These are phyloP conservation scores for Kwoniella shivajii DNA, from an alignment of 1,284 basidiomycete species.

Conservation along the genomic window DNA sequence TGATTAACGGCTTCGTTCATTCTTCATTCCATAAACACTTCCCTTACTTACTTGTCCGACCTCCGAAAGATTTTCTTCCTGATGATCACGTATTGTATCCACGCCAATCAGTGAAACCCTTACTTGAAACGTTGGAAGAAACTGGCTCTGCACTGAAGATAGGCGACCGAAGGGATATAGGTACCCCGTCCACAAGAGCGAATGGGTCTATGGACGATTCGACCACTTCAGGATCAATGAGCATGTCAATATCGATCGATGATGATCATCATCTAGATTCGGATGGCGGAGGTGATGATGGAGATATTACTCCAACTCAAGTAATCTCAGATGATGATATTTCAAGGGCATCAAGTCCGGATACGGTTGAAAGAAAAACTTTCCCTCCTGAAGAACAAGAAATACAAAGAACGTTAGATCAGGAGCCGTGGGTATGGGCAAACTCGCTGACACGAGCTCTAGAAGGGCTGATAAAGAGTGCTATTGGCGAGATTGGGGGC, in stretches of 20 bases:
- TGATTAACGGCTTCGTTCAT: slow-evolving; percentile 40
- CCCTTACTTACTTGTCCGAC: slow-evolving; percentile 24
- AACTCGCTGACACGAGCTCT: slow-evolving; percentile 22
- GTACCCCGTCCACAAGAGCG: slow-evolving; percentile 1
- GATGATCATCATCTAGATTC: not conserved
- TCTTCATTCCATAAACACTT: slow-evolving; percentile 37
- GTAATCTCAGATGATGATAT: not conserved
- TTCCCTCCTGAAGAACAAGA: slow-evolving; percentile 9
- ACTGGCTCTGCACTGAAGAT: not conserved
- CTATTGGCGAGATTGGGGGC: slow-evolving; percentile 7
- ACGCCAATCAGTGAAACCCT: not conserved
- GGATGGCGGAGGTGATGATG: slow-evolving; percentile 19
- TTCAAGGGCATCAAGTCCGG: slow-evolving; percentile 14
- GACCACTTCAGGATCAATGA: slow-evolving; percentile 6
- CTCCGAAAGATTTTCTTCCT: slow-evolving; percentile 20
- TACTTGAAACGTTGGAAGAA: slow-evolving; percentile 14
- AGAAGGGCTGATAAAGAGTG: slow-evolving; percentile 14
- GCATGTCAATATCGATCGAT: slow-evolving; percentile 12
- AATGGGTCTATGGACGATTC: slow-evolving; percentile 1
- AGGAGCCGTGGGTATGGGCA: slow-evolving; percentile 36
- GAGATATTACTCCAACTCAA: slow-evolving; percentile 10
- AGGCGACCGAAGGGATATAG: not conserved
- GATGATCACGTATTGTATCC: not conserved
- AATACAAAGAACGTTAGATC: slow-evolving; percentile 12
- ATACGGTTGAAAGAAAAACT: slow-evolving; percentile 20